Evolutionary conservation across 768 basidiomycete species (phyloP).

Genomic region (Saitozyma sp.): DNA sequence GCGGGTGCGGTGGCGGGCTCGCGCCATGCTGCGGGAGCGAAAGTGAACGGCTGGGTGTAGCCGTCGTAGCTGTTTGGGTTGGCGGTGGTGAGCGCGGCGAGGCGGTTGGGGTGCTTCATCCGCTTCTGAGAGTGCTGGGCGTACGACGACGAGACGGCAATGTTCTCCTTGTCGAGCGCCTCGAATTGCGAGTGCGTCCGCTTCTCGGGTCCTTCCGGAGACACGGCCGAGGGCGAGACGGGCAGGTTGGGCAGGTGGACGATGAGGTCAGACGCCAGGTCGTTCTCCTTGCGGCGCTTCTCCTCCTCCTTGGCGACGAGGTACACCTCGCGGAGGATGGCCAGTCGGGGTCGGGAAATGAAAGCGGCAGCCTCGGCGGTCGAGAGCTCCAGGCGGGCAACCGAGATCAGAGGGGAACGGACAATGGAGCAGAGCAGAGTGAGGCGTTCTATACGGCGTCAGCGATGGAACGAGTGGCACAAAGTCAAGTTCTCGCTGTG

Average conservation of each 20-base stretch:
- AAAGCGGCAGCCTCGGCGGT: slow-evolving; percentile 47
- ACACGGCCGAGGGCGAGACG: slow-evolving; percentile 25
- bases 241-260: slow-evolving; percentile 38
- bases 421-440: slow-evolving; percentile 48
- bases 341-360: slow-evolving; percentile 45
- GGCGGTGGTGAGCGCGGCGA: slow-evolving; percentile 27
- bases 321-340: slow-evolving; percentile 51
- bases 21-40: slow-evolving; percentile 12
- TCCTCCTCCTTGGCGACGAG: slow-evolving; percentile 53
- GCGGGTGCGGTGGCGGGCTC: not conserved
- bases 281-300: slow-evolving; percentile 29
- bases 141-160: slow-evolving; percentile 11
- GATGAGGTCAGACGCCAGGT: slow-evolving; percentile 22
- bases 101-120: slow-evolving; percentile 23
- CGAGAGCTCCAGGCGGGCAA: slow-evolving; percentile 49
- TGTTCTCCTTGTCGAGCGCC: slow-evolving; percentile 33
- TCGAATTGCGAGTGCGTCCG: slow-evolving; percentile 13
- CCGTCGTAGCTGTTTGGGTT: slow-evolving; percentile 13
- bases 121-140: slow-evolving; percentile 26
- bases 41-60: slow-evolving; percentile 27
- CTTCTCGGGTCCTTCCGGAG: slow-evolving; percentile 32
- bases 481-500: slow-evolving; percentile 1
- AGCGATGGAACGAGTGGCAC: slow-evolving; percentile 3
- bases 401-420: slow-evolving; percentile 37
- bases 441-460: slow-evolving; percentile 47